These are phyloP conservation scores for Gautieria morchelliformis DNA, from an alignment of 768 basidiomycete species.

Conservation along the genomic window DNA sequence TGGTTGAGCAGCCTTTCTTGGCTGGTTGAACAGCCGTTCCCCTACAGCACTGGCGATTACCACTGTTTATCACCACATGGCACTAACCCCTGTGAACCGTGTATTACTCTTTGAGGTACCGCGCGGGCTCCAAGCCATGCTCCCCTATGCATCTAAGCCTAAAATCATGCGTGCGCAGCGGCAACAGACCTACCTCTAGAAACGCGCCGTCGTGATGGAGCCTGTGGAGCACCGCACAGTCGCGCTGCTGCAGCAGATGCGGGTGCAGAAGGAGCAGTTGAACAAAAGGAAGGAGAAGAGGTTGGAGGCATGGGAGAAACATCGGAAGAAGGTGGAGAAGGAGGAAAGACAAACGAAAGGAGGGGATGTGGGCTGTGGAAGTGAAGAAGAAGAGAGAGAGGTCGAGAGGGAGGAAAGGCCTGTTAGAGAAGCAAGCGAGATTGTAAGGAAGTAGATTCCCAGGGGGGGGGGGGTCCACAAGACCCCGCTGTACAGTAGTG, in stretches of 20 bases:
- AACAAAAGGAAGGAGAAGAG: conserved; percentile 76
- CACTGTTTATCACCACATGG: too few relatives aligned
- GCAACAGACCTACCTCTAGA: conserved; percentile 80
- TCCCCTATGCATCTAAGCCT: conserved; percentile 92
- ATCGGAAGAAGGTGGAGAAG: conserved; percentile 65
- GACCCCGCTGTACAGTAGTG: too few relatives aligned
- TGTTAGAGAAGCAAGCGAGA: too few relatives aligned
- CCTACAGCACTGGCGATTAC: too few relatives aligned
- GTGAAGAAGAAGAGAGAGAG: conserved; percentile 64
- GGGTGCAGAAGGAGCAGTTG: conserved; percentile 86
- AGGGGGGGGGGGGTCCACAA: too few relatives aligned
- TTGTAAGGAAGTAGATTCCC: too few relatives aligned
- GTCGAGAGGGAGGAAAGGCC: conserved; percentile 42
- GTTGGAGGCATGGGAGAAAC: conserved; percentile 58
- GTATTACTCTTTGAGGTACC: too few relatives aligned
- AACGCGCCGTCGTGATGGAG: conserved; percentile 90
- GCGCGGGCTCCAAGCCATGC: conserved; percentile 77
- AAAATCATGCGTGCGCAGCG: conserved; percentile 69
- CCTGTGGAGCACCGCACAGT: conserved; percentile 92
- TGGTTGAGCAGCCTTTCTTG: too few relatives aligned
- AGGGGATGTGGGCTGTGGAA: conserved; percentile 61
- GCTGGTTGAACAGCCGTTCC: too few relatives aligned
- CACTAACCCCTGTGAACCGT: too few relatives aligned
- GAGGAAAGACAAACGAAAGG: conserved; percentile 71
- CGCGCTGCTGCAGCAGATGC: conserved; percentile 86